phyloP scores from a whole-genome alignment of 1,139 yeast species.

The Taphrina sp. region DNA sequence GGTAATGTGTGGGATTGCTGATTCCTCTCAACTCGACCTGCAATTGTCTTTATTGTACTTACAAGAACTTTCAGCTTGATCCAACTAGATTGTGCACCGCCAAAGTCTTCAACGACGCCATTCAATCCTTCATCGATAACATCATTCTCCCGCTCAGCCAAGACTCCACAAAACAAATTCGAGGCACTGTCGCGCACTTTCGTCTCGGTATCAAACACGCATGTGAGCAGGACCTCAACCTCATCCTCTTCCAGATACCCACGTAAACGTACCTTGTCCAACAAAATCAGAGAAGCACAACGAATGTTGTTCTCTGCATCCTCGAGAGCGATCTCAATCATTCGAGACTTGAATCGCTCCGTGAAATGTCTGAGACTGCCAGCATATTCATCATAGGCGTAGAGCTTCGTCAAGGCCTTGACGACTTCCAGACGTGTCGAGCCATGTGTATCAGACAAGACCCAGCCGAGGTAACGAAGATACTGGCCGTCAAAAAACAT shows the following conservation, averaged over 20 bases:
- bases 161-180: slow-evolving; percentile 39
- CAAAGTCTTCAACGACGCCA: slow-evolving; percentile 30
- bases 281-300: slow-evolving; percentile 53
- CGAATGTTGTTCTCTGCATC: slow-evolving; percentile 59
- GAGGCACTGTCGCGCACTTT: slow-evolving; percentile 44
- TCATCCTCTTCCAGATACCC: slow-evolving; percentile 67
- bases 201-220: slow-evolving; percentile 50
- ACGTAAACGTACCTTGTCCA: slow-evolving; percentile 56
- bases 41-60: slow-evolving; percentile 27
- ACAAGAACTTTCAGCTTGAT: slow-evolving; percentile 40
- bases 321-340: slow-evolving; percentile 59
- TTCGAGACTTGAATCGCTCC: slow-evolving; percentile 62
- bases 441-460: slow-evolving; percentile 66
- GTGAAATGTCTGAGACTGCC: slow-evolving; percentile 67
- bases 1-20: slow-evolving; percentile 33
- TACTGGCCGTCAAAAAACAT: slow-evolving; percentile 66
- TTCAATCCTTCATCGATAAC: slow-evolving; percentile 13
- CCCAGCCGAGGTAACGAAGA: slow-evolving; percentile 79
- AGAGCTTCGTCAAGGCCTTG: slow-evolving; percentile 52
- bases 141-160: slow-evolving; percentile 38
- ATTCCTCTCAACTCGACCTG: slow-evolving; percentile 23
- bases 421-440: slow-evolving; percentile 66
- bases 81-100: slow-evolving; percentile 37
- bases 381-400: slow-evolving; percentile 48
- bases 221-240: slow-evolving; percentile 45